These are phyloP conservation scores for Achaetomium macrosporum DNA, from an alignment of 2,329 filamentous ascomycete genomes.

Conservation along the genomic window DNA sequence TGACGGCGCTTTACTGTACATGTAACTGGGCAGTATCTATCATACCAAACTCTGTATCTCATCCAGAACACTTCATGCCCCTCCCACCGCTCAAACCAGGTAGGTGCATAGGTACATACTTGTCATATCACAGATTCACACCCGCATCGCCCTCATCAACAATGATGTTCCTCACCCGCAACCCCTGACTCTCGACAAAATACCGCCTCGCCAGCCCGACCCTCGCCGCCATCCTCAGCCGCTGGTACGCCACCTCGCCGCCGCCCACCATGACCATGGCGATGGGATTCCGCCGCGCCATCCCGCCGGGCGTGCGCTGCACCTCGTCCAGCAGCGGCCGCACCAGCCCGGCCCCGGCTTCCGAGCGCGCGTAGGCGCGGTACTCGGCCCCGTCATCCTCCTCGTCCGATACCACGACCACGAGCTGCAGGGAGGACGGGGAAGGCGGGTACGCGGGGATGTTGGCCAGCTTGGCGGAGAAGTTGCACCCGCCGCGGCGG, in stretches of 20 bases:
- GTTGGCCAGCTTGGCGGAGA: slow-evolving; percentile 73
- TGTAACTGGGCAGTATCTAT: no score
- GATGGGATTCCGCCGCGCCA: slow-evolving; percentile 65
- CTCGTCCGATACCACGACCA: slow-evolving; percentile 67
- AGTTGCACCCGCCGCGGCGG: slow-evolving; percentile 75
- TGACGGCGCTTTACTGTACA: no score
- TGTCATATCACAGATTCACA: neutral
- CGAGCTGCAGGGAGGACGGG: slow-evolving; percentile 62
- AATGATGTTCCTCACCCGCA: slow-evolving; percentile 72
- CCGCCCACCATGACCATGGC: slow-evolving; percentile 79
- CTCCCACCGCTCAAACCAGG: no score
- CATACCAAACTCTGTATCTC: no score
- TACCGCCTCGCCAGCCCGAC: slow-evolving; percentile 75
- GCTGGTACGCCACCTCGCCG: slow-evolving; percentile 57
- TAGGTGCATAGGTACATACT: no score
- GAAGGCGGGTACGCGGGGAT: slow-evolving; percentile 72
- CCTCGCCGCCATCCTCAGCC: slow-evolving; percentile 57
- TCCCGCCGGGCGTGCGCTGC: slow-evolving; percentile 65
- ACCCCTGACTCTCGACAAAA: slow-evolving; percentile 72
- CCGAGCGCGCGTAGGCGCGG: slow-evolving; percentile 23
- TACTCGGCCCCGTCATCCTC: slow-evolving; percentile 28
- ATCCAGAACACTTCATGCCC: no score
- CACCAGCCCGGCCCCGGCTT: slow-evolving; percentile 30
- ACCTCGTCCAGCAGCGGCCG: slow-evolving; percentile 68
- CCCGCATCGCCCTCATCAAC: slow-evolving; percentile 41